These are phyloP conservation scores for Camelina laxa DNA, from an alignment of 345 rosid genomes.

Conservation along the genomic window DNA sequence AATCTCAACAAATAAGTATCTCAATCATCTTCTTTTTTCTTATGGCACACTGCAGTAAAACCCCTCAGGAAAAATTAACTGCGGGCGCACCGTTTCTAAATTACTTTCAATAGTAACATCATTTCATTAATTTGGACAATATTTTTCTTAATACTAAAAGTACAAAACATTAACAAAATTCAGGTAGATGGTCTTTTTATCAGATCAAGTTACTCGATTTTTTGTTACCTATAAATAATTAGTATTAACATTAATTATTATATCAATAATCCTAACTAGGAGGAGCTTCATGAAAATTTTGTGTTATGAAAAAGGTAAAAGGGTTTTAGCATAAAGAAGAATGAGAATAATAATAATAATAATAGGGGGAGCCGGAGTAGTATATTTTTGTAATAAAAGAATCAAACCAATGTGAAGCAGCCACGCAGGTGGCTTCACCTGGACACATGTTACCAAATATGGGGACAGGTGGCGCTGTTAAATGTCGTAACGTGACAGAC, in stretches of 20 bases:
- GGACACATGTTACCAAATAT: slow-evolving; percentile 39
- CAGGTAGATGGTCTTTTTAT: background rate
- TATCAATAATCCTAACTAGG: background rate
- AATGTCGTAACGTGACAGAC: slow-evolving; percentile 34
- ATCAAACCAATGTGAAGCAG: background rate
- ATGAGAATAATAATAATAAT: background rate
- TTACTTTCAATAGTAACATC: slow-evolving; percentile 11
- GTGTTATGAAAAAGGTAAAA: too few relatives aligned
- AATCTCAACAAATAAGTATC: too few relatives aligned
- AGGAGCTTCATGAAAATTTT: too few relatives aligned
- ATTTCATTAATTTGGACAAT: slow-evolving; percentile 19
- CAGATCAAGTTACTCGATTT: background rate
- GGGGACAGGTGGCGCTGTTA: slow-evolving; percentile 40
- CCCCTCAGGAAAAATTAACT: background rate
- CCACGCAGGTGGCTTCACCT: slow-evolving; percentile 24
- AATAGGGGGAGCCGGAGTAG: background rate
- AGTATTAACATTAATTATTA: background rate
- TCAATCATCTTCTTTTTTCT: slow-evolving; percentile 6
- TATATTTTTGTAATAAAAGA: background rate
- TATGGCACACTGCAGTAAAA: slow-evolving; percentile 3
- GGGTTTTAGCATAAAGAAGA: too few relatives aligned
- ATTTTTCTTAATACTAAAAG: too few relatives aligned
- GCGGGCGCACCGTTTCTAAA: slow-evolving; percentile 7
- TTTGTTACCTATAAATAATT: background rate
- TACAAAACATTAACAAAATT: background rate